Conservation (phyloP, 2,329 filamentous ascomycete genomes). For the Colletotrichum eremochloae region DNA sequence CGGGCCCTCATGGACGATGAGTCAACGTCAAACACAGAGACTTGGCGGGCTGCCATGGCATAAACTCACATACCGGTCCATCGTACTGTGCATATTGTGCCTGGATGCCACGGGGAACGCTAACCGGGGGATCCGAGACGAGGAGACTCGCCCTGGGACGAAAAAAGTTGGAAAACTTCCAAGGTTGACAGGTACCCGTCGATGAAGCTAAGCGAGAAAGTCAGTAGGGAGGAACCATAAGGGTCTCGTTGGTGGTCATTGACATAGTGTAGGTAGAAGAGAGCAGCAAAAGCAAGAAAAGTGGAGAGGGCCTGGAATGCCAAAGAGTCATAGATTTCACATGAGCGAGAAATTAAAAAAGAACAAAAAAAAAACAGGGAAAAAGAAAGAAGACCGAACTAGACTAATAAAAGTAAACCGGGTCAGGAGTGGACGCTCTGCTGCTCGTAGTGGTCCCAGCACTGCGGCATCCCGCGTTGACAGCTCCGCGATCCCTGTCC, state of each 20-base stretch:
- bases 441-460: conserved; percentile 22
- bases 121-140: conserved; percentile 20
- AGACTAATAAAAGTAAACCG: too few relatives aligned
- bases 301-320: conserved; percentile 13
- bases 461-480: conserved; percentile 39
- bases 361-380: not conserved
- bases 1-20: conserved; percentile 18
- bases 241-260: not conserved
- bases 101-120: conserved; percentile 25
- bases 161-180: conserved; percentile 13
- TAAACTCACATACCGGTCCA: not conserved
- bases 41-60: not conserved
- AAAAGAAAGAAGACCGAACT: not conserved
- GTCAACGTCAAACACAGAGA: conserved; percentile 34
- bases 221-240: conserved; percentile 1
- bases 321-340: conserved; percentile 23
- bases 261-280: not conserved
- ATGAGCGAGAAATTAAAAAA: not conserved
- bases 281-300: conserved; percentile 12
- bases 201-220: conserved; percentile 13
- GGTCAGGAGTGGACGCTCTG: not conserved
- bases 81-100: not conserved
- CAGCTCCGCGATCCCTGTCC: conserved; percentile 37
- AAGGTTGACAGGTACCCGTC: conserved; percentile 4
- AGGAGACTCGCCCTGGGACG: not conserved